A percentile compares a stretch with the other conserved stretches of the same genome.
These are phyloP conservation scores for Aspergillus costaricaensis DNA, from an alignment of 2,329 filamentous ascomycete species.

Conservation along the genomic window DNA sequence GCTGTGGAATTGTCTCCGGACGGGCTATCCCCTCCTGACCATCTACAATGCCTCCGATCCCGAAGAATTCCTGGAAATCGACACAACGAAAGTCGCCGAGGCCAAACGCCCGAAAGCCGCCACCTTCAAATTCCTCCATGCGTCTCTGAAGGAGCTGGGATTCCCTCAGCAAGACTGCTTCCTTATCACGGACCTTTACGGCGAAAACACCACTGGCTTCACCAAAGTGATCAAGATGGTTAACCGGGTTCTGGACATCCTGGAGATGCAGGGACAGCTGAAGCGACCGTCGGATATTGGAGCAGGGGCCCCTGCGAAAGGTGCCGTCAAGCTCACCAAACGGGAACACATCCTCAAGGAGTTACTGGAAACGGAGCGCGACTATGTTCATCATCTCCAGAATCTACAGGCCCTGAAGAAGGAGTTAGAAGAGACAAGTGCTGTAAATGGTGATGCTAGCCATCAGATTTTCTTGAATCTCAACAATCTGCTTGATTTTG, in stretches of 20 bases:
- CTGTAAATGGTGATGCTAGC: constrained; percentile 83
- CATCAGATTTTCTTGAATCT: constrained; percentile 97
- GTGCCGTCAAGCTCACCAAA: constrained; percentile 62
- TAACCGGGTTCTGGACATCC: constrained; percentile 85
- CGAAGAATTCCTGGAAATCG: constrained; percentile 66
- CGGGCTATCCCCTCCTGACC: constrained; percentile 78
- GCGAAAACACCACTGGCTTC: constrained; percentile 94
- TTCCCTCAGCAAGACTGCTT: constrained; percentile 83
- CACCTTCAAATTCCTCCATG: constrained; percentile 89
- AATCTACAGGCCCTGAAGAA: constrained; percentile 92
- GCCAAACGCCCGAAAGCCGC: constrained; percentile 81
- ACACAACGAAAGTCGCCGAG: constrained; percentile 64
- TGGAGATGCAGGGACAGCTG: constrained; percentile 77
- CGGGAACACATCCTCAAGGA: constrained; percentile 90
- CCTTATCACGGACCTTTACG: constrained; percentile 86
- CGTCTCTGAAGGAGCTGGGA: constrained; percentile 78
- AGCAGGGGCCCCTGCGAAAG: constrained; percentile 48
- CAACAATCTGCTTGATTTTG: constrained; percentile 91
- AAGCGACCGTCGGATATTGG: constrained; percentile 58
- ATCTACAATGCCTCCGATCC: constrained; percentile 87
- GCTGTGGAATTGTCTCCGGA: constrained; percentile 82
- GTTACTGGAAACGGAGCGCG: constrained; percentile 90
- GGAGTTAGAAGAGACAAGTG: constrained; percentile 80
- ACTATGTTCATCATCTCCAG: constrained; percentile 96
- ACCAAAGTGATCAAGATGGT: constrained; percentile 95